phyloP scores from a whole-genome alignment of 169 alveolate genomes.

The Plasmodium chabaudi region DNA sequence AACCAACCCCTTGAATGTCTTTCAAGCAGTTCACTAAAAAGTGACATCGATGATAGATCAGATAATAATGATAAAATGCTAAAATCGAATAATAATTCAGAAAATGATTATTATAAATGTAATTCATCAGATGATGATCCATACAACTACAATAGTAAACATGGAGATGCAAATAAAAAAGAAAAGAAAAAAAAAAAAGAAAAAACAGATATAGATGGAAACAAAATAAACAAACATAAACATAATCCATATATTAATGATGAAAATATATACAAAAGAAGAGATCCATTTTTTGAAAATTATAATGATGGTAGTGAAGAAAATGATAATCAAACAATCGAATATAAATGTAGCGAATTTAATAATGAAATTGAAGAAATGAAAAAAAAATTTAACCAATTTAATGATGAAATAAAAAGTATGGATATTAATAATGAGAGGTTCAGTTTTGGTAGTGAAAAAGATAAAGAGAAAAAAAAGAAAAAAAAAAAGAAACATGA shows the following conservation, averaged over 20 bases:
- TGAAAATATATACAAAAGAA: neutral
- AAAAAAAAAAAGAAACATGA: neutral
- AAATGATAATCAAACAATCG: neutral
- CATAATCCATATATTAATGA: neutral
- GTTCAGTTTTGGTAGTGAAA: neutral
- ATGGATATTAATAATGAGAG: neutral
- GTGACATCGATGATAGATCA: neutral
- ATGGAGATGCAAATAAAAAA: too few species aligned
- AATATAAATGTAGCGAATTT: constrained; percentile 15
- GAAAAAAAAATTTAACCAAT: constrained; percentile 19
- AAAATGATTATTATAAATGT: neutral
- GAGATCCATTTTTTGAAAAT: neutral
- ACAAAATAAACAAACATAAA: neutral
- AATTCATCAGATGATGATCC: too few species aligned
- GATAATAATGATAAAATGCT: neutral
- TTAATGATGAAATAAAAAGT: constrained; percentile 13
- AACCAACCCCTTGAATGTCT: constrained; percentile 3
- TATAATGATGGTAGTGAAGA: neutral
- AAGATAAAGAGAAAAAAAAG: neutral
- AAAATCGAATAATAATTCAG: neutral
- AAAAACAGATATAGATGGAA: neutral
- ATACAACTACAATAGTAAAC: too few species aligned
- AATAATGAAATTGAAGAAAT: constrained; percentile 48
- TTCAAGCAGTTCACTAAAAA: neutral
- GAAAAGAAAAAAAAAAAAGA: neutral